Percentiles rank a stretch among this genome's conserved stretches.
These are phyloP conservation scores for Hypoxylon sp. DNA, from an alignment of 2,329 filamentous ascomycete genomes.

Conservation along the genomic window DNA sequence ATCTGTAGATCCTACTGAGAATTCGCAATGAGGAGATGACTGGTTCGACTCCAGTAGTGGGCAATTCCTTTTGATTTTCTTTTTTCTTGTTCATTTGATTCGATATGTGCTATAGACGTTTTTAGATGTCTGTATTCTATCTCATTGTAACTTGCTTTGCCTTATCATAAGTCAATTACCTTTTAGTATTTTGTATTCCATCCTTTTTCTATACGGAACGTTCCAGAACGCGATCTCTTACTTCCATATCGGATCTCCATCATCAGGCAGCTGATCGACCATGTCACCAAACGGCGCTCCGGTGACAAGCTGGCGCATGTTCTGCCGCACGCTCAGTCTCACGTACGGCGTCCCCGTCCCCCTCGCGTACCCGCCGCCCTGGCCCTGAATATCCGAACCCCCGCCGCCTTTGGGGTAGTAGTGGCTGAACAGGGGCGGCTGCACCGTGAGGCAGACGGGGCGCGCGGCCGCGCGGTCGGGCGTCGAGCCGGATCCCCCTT, in stretches of 20 bases:
- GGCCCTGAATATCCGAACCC: constrained; percentile 38
- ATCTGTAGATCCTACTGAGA: not conserved
- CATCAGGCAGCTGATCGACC: constrained; percentile 40
- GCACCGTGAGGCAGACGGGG: constrained; percentile 40
- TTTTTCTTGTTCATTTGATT: not conserved
- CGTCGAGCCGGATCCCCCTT: constrained; percentile 32
- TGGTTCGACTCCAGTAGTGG: constrained; percentile 42
- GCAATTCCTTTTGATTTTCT: constrained; percentile 16
- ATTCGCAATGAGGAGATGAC: constrained; percentile 35
- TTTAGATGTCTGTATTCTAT: not conserved
- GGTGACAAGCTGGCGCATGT: constrained; percentile 29
- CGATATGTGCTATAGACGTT: not conserved
- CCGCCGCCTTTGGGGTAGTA: constrained; percentile 30
- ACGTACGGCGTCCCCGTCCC: constrained; percentile 40
- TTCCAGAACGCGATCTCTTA: not conserved
- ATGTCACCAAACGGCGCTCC: constrained; percentile 21
- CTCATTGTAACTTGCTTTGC: not conserved
- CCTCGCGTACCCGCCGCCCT: constrained; percentile 38
- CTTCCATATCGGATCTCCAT: constrained; percentile 37
- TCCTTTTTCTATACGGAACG: not conserved
- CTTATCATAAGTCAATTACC: not conserved
- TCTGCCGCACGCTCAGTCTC: constrained; percentile 38
- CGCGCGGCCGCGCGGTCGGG: too few species aligned
- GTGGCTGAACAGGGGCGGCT: constrained; percentile 42
- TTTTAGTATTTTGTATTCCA: not conserved